These are phyloP conservation scores for Termitomyces sp. DNA, from an alignment of 768 basidiomycete species.

Conservation along the genomic window DNA sequence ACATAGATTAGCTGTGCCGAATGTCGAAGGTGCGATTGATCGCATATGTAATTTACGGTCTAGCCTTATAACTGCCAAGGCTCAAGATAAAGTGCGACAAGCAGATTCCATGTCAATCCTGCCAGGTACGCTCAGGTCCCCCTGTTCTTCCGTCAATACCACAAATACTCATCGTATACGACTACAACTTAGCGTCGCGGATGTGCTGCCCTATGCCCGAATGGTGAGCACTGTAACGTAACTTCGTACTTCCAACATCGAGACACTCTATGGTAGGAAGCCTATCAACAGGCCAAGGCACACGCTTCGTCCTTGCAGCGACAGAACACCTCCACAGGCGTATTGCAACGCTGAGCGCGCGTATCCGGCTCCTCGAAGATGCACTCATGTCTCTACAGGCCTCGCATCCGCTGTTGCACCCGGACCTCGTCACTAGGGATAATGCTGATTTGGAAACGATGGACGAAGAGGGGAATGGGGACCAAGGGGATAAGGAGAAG, in stretches of 20 bases:
- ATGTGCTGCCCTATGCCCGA: slow-evolving; percentile 68
- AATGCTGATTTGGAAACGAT: slow-evolving; percentile 19
- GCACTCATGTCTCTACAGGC: slow-evolving; percentile 51
- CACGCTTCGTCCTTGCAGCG: slow-evolving; percentile 63
- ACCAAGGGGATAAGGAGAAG: background rate
- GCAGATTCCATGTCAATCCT: slow-evolving; percentile 75
- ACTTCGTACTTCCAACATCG: slow-evolving; percentile 2
- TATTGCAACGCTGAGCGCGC: slow-evolving; percentile 46
- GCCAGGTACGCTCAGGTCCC: slow-evolving; percentile 52
- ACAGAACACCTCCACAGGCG: slow-evolving; percentile 63
- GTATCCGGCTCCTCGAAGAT: slow-evolving; percentile 52
- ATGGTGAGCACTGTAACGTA: slow-evolving; percentile 39
- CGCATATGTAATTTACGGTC: slow-evolving; percentile 23
- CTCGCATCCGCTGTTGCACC: slow-evolving; percentile 57
- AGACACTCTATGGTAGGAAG: slow-evolving; percentile 43
- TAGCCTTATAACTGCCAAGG: slow-evolving; percentile 25
- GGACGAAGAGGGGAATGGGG: slow-evolving; percentile 7
- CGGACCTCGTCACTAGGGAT: slow-evolving; percentile 39
- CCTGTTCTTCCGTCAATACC: background rate
- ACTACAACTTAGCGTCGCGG: slow-evolving; percentile 47
- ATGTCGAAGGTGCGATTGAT: slow-evolving; percentile 67
- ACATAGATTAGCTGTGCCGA: slow-evolving; percentile 72
- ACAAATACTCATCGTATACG: background rate
- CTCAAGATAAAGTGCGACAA: slow-evolving; percentile 84
- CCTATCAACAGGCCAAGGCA: slow-evolving; percentile 77